Base-by-base conservation (phyloP, 257 asterid genomes). In the Ballota nigra region DNA sequence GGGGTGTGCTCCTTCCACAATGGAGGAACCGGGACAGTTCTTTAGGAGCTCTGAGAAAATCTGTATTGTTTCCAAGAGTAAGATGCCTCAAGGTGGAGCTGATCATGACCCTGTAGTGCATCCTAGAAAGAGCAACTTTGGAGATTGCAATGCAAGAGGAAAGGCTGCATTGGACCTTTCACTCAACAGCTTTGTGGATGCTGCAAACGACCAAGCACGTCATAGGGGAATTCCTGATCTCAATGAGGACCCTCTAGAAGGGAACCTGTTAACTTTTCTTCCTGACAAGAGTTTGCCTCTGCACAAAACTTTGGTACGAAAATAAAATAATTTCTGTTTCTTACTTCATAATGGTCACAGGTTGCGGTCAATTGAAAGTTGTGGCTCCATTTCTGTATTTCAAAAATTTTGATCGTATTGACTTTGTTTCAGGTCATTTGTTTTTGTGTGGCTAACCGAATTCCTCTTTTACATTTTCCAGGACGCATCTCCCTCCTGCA, bases 161-260 rank as follows among this genome's bases (percentile, higher is more conserved):
- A 79, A 81, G 29, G 81, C 68, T 57, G 83, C 79, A 13, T 68
- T 83, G 79, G 94, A 86, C 77, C 88, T 88, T 68, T 84, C 98
- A 13, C 79, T 87, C 61, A 70, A 77, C 78, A 86, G 85, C 83
- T 86, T 55, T 70, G 47, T 53, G 28, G 71, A 69, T 45, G 33
- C 63, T 22, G 88, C 78, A 36, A 49, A 64, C 3, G 20, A 53
- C 19, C 72, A 59, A 70, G 65, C 65, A 43, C 64, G 77, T 53
- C 60, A 18, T 34, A 65, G 82, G 67, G 71, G 63, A 60, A 81
- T 86, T 77, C 91, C 88, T 0, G 91, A 86, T 73, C 87, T 86
- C 63, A 86, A 86, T 41, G 83, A 75, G 80, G 69, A 79, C 12
- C 66, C 78, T 68, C 31, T 74, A 3, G 79, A 57, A 49, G 84